Evolutionary conservation across 257 asterid species (phyloP), one percentile per base, ranked within the genome.

Genomic region (Fraxinus excelsior): DNA sequence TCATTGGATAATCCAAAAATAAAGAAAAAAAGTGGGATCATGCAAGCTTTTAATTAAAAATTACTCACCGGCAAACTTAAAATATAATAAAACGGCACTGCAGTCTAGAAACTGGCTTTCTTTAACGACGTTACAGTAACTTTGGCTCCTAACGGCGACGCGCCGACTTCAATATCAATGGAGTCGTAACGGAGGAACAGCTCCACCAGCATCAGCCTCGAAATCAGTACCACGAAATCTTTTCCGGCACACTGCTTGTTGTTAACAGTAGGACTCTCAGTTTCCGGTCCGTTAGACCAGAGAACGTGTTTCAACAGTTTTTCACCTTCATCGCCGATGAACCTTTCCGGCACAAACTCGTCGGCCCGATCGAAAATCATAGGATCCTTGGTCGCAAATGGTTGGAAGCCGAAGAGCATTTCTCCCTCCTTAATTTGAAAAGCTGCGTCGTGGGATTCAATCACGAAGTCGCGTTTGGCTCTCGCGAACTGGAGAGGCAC

Each of bases 211-310:
- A 94, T 53, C 88, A 94, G 19, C 85, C 98, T 70, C 35, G 92
- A 67, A 26, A 77, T 97, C 86, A 92, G 70, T 81, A 91, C 93
- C 70, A 89, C 98, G 42, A 94, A 92, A 51, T 94, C 97, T 79
- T 94, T 94, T 0, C 98, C 98, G n/a, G 94, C 97, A 76, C 98
- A 94, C 76, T 94, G 98, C 34, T 94, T 94, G 75, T 94, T 86
- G 31, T 75, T 65, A 0, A 91, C 64, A 12, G 79, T 83, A 8
- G 98, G 87, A 14, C 65, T 75, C 40, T 78, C 94, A 7, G 83
- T 87, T 74, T 94, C 98, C 35, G 92, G 92, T 16, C 98, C 98
- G 67, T 94, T 94, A 0, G 97, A 92, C 98, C 98, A 94, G 3
- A 94, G 53, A 25, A 94, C 97, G 12, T 94, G 89, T 80, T 82